Conservation (phyloP, 2,329 filamentous ascomycete genomes). For the Pseudocercospora ulei region DNA sequence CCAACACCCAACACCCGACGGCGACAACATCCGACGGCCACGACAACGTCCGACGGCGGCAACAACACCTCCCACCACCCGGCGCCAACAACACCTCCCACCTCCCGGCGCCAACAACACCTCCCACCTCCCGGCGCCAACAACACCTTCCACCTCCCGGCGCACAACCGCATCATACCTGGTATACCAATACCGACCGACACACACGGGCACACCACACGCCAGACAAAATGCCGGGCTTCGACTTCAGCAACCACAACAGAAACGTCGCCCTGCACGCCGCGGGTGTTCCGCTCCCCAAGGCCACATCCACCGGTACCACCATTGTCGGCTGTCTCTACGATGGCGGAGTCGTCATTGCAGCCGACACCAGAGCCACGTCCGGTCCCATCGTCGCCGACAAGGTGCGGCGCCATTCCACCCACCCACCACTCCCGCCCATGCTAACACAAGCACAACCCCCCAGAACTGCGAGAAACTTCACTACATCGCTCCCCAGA, state of each 20-base stretch:
- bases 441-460: slow-evolving; percentile 10
- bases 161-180: no score
- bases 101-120: slow-evolving; percentile 2
- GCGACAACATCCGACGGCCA: slow-evolving; percentile 1
- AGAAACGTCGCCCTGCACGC: slow-evolving; percentile 94
- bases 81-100: no score
- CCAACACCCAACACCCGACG: slow-evolving; percentile 17
- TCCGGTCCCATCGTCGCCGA: slow-evolving; percentile 97
- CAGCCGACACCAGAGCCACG: slow-evolving; percentile 94
- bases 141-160: slow-evolving; percentile 10
- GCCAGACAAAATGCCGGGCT: slow-evolving; percentile 64
- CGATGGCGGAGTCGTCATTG: slow-evolving; percentile 95
- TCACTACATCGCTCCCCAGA: slow-evolving; percentile 96
- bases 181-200: neutral
- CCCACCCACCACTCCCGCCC: neutral
- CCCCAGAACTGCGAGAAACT: slow-evolving; percentile 91
- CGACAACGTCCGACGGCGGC: no score
- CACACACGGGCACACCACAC: slow-evolving; percentile 3
- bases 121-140: slow-evolving; percentile 1
- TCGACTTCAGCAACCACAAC: slow-evolving; percentile 99
- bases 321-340: slow-evolving; percentile 97
- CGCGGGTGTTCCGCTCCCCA: slow-evolving; percentile 84
- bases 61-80: no score
- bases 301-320: slow-evolving; percentile 96
- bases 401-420: slow-evolving; percentile 51